Percentiles rank a stretch among this genome's conserved stretches.
phyloP scores from a whole-genome alignment of 2,329 filamentous ascomycete species.

The Monosporascus sp. region DNA sequence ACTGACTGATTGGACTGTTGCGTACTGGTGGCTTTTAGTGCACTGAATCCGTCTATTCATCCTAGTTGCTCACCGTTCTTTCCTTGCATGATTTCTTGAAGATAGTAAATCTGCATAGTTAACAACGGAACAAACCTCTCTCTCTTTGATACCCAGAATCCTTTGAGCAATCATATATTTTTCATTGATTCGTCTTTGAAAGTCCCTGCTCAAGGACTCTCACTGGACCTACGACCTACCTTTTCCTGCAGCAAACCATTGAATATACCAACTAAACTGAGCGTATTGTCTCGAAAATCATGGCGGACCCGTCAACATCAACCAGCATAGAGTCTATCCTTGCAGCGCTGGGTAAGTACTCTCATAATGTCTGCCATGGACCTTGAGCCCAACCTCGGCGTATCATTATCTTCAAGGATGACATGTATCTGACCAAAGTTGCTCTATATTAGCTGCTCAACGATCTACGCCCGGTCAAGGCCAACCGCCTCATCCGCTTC shows the following conservation, averaged over 20 bases:
- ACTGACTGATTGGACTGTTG: not conserved
- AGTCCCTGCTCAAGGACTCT: not conserved
- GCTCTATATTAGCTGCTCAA: constrained; percentile 34
- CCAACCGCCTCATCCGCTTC: constrained; percentile 30
- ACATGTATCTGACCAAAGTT: constrained; percentile 12
- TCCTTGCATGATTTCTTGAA: not conserved
- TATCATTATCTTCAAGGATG: constrained; percentile 4
- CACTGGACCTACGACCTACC: not conserved
- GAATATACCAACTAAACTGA: not conserved
- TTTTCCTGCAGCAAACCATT: not conserved
- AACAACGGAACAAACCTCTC: not conserved
- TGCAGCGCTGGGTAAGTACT: constrained; percentile 1
- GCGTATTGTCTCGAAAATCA: not conserved
- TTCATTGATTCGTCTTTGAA: not conserved
- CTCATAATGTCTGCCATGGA: not conserved
- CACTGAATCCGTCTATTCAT: not conserved
- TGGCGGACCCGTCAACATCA: not conserved
- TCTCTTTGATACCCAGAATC: not conserved
- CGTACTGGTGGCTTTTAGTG: not conserved
- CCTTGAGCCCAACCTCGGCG: constrained; percentile 9
- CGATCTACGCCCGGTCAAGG: constrained; percentile 38
- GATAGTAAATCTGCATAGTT: not conserved
- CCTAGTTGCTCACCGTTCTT: not conserved
- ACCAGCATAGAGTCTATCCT: not conserved
- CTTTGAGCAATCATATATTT: not conserved